Evolutionary conservation across 1,284 basidiomycete species (phyloP).

Genomic region (Puccinia horiana): DNA sequence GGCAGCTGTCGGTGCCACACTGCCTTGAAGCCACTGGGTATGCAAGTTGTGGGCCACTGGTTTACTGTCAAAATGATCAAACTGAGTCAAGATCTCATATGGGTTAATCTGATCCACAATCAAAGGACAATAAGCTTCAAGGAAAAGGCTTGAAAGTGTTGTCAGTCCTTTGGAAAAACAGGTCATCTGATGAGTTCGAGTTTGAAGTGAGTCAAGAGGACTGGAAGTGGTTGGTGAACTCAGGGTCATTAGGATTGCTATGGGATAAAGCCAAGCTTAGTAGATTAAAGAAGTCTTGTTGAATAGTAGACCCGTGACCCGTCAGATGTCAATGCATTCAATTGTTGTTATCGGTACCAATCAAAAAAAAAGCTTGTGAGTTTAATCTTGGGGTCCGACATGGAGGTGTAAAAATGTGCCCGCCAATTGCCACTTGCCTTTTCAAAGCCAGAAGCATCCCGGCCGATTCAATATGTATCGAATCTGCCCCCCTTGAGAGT

Average conservation of each 20-base stretch:
- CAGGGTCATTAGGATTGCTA: not conserved
- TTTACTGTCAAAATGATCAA: constrained; percentile 7
- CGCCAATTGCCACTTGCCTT: not conserved
- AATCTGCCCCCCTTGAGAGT: not conserved
- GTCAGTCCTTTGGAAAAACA: not conserved
- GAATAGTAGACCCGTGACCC: not conserved
- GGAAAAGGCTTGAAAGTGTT: not conserved
- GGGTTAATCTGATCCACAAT: constrained; percentile 8
- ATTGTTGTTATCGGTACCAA: not conserved
- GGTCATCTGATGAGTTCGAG: constrained; percentile 1
- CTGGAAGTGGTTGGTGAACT: constrained; percentile 2
- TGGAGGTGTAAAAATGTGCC: not conserved
- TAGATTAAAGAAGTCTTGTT: not conserved
- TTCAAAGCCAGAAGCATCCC: not conserved
- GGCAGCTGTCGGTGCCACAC: constrained; percentile 9
- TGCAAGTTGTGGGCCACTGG: not conserved
- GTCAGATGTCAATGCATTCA: not conserved
- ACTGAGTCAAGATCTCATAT: not conserved
- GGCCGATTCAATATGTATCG: constrained; percentile 9
- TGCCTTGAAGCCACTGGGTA: constrained; percentile 17
- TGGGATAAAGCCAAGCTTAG: not conserved
- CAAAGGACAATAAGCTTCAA: not conserved
- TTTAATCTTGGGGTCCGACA: too few species aligned
- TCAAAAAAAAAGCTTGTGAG: not conserved
- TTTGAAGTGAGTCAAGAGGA: not conserved